These are phyloP conservation scores for Pinus taeda DNA, from an alignment of 75 land plant species.

Conservation along the genomic window DNA sequence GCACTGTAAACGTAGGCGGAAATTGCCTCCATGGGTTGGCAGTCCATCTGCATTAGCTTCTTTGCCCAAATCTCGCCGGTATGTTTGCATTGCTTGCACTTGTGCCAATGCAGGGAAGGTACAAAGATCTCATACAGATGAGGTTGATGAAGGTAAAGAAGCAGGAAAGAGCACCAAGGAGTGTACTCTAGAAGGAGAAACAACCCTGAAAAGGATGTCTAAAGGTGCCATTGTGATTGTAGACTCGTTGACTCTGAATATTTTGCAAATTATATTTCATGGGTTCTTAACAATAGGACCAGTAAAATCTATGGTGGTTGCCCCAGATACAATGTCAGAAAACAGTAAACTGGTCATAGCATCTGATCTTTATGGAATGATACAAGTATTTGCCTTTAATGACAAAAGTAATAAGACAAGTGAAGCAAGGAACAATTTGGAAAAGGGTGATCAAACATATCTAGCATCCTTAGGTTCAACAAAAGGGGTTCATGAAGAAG, in stretches of 20 bases:
- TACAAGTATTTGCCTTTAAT: conserved; percentile 25
- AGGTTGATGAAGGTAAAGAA: conserved; percentile 8
- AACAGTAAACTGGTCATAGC: conserved; percentile 21
- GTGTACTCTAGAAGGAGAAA: conserved; percentile 14
- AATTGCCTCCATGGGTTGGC: conserved; percentile 75
- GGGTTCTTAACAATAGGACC: conserved; percentile 52
- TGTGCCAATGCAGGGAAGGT: conserved; percentile 13
- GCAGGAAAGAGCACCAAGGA: conserved; percentile 10
- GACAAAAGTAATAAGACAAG: conserved; percentile 18
- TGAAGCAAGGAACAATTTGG: conserved; percentile 8
- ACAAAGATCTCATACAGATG: conserved; percentile 11
- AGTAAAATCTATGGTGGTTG: conserved; percentile 40
- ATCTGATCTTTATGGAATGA: conserved; percentile 56
- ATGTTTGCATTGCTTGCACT: conserved; percentile 56
- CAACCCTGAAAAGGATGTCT: conserved; percentile 10
- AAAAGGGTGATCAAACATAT: conserved; percentile 7
- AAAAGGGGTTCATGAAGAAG: conserved; percentile 8
- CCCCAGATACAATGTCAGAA: conserved; percentile 15
- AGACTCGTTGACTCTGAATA: conserved; percentile 58
- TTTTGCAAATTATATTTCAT: conserved; percentile 62
- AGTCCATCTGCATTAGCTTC: conserved; percentile 32
- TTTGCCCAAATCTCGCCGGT: conserved; percentile 27
- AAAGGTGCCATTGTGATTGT: conserved; percentile 58
- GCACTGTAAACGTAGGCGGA: conserved; percentile 62
- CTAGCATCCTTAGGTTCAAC: conserved; percentile 10